These are phyloP conservation scores for Starmera dryadoides DNA, from an alignment of 805 yeast genomes.

Conservation along the genomic window DNA sequence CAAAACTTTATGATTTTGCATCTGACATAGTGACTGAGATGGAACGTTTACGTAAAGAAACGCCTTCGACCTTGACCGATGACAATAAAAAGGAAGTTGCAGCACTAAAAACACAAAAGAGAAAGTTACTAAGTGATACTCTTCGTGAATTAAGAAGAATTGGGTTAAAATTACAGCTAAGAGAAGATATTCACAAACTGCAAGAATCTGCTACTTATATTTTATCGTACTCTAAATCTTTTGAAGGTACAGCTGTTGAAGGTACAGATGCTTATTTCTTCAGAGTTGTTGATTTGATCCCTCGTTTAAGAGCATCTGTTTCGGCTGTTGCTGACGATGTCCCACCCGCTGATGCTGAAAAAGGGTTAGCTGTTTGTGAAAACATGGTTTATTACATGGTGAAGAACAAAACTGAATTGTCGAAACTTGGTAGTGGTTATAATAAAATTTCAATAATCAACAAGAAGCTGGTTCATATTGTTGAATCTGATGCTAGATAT, in stretches of 20 bases:
- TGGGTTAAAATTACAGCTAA: conserved; percentile 65
- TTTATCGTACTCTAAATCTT: conserved; percentile 45
- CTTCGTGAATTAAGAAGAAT: conserved; percentile 65
- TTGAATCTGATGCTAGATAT: conserved; percentile 10
- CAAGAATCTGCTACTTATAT: conserved; percentile 60
- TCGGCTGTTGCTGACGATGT: conserved; percentile 61
- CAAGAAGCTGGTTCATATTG: conserved; percentile 15
- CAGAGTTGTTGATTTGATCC: conserved; percentile 70
- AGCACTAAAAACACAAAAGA: conserved; percentile 73
- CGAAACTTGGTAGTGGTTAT: conserved; percentile 17
- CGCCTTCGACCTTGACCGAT: conserved; percentile 65
- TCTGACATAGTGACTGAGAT: conserved; percentile 47
- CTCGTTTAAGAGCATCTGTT: conserved; percentile 65
- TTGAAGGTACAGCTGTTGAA: conserved; percentile 30
- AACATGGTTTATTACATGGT: conserved; percentile 56
- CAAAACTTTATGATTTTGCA: conserved; percentile 49
- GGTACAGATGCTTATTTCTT: conserved; percentile 52
- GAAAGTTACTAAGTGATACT: conserved; percentile 68
- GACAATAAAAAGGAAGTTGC: conserved; percentile 68
- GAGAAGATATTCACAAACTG: conserved; percentile 54
- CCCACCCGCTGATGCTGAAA: conserved; percentile 65
- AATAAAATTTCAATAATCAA: conserved; percentile 14
- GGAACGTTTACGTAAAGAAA: conserved; percentile 60
- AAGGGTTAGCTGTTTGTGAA: conserved; percentile 72
- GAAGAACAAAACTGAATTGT: conserved; percentile 42